Evolutionary conservation across 352 stramenopile genomes (phyloP), one percentile per base, ranked within the genome.

Genomic region (Globisporangium polare): DNA sequence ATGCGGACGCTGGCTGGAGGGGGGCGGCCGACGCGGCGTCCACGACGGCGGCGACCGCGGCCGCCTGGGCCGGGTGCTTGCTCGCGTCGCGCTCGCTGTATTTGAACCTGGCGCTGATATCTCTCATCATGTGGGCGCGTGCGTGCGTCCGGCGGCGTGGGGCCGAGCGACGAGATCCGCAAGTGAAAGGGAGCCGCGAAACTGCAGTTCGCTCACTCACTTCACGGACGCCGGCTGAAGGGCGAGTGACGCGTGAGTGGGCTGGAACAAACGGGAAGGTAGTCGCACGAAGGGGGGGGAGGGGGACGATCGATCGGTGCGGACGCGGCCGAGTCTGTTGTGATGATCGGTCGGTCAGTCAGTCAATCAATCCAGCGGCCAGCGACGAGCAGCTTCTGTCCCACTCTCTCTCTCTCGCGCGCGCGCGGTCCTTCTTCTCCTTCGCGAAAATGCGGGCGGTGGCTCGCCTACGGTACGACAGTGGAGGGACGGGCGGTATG

Each of bases 31-130:
- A 33, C 29, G 29, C 52, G 43, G 26, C 58, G 47, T 62, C n/a
- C 31, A 53, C 46, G 46, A 53, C 46, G 2, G 46, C 46, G 15
- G 46, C 46, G 24, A 53, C 46, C 2, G 49, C 49, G 49, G 49
- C 49, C 12, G 49, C 49, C 49, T 54, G 49, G 13, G 49, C 26
- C 15, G 49, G 49, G 49, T 52, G 56, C 56, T 62, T 62, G 22
- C 39, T 27, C 22, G 58, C 31, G 37, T 54, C 58, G 31, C 60
- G 55, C 68, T 88, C 80, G 61, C 68, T 82, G 73, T 90, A 90
- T 69, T 90, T 90, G 65, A 88, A 90, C 57, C 80, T 68, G 55
- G 80, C 78, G 59, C 76, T 83, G 67, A 88, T 75, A 66, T 84
- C 75, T 67, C 75, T 72, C 75, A 84, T 84, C 75, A 79, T 81